phyloP scores from a whole-genome alignment of 2,329 filamentous ascomycete species.

The Paracorniculantispora psalliotae region DNA sequence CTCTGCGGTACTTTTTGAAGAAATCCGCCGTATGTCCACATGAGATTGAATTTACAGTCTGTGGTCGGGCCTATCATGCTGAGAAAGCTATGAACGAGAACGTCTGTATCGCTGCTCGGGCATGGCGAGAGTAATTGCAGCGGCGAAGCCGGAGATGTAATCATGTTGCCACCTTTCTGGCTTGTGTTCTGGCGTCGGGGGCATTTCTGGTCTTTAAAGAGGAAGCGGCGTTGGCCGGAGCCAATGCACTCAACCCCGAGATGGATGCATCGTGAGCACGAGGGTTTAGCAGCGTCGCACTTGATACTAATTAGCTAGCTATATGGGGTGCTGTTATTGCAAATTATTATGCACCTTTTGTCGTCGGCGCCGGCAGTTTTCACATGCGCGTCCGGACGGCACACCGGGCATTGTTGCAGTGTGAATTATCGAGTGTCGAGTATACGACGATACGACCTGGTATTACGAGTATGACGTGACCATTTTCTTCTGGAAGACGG shows the following conservation, averaged over 20 bases:
- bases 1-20: neutral
- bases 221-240: conserved; percentile 9
- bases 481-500: neutral
- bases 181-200: neutral
- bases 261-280: conserved; percentile 4
- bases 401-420: conserved; percentile 4
- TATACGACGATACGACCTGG: neutral
- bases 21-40: conserved; percentile 6
- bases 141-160: neutral
- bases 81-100: neutral
- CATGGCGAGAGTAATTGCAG: neutral
- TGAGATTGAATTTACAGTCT: conserved; percentile 6
- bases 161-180: neutral
- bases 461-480: neutral
- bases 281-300: conserved; percentile 7
- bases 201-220: conserved; percentile 9
- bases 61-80: conserved; percentile 3
- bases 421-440: neutral
- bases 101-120: neutral
- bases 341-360: conserved; percentile 8
- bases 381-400: conserved; percentile 7
- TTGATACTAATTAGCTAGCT: neutral
- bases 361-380: conserved; percentile 8
- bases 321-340: neutral
- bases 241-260: conserved; percentile 8